Conservation (phyloP, 2,329 filamentous ascomycete species). For the Nemania sp. region DNA sequence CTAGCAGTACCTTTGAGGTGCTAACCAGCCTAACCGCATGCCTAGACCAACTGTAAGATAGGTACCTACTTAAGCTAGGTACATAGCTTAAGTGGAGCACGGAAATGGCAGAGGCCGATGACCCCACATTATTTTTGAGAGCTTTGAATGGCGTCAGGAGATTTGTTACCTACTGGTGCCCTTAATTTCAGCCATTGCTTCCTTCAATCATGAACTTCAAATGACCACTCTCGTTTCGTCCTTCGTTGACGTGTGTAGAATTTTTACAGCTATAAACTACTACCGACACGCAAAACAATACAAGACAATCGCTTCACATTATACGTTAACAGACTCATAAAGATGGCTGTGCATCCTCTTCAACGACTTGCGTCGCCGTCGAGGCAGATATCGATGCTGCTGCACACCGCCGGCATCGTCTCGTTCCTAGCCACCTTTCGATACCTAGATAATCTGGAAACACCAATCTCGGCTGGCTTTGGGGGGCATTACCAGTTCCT, state of each 20-base stretch:
- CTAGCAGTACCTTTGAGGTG: no score
- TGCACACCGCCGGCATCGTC: slow-evolving; percentile 60
- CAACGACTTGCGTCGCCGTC: slow-evolving; percentile 70
- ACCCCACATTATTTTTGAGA: slow-evolving; percentile 4
- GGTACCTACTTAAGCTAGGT: neutral
- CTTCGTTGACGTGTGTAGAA: no score
- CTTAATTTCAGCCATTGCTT: no score
- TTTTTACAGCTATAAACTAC: no score
- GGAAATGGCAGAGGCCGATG: slow-evolving; percentile 18
- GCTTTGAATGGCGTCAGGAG: slow-evolving; percentile 15
- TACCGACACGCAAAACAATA: no score
- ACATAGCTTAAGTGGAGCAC: slow-evolving; percentile 1
- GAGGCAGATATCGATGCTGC: slow-evolving; percentile 60
- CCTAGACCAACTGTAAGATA: no score
- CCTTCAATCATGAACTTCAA: neutral
- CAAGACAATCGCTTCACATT: no score
- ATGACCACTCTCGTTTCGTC: neutral
- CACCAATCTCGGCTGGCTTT: slow-evolving; percentile 59
- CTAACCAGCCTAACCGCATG: no score
- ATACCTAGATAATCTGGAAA: slow-evolving; percentile 54
- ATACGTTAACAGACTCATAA: no score
- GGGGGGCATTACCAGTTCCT: slow-evolving; percentile 73
- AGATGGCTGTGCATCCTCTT: slow-evolving; percentile 55
- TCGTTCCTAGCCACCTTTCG: slow-evolving; percentile 59
- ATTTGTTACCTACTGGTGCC: neutral